A percentile compares a stretch with the other conserved stretches of the same genome.
phyloP scores from a whole-genome alignment of 345 rosid species.

The Psidium friedrichsthalianum region DNA sequence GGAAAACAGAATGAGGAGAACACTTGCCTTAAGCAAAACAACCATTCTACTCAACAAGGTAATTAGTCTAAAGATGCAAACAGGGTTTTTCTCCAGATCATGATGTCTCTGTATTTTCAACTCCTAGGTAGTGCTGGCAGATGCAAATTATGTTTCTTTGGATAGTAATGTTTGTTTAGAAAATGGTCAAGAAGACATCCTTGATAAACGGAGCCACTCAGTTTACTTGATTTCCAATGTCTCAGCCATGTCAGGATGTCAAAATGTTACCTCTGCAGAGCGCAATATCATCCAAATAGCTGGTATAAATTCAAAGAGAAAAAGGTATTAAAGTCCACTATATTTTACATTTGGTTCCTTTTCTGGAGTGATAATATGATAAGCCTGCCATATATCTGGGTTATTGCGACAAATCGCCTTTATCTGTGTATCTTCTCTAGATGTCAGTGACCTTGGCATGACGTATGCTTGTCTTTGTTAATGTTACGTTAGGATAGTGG shows the following conservation, averaged over 20 bases:
- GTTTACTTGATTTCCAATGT: neutral
- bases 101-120: neutral
- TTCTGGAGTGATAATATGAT: neutral
- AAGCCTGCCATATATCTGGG: neutral
- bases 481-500: constrained; percentile 56
- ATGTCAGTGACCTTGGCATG: constrained; percentile 3
- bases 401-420: neutral
- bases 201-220: constrained; percentile 3
- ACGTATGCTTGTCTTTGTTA: constrained; percentile 5
- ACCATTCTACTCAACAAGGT: neutral
- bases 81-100: neutral
- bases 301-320: constrained; percentile 22
- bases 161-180: constrained; percentile 20
- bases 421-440: neutral
- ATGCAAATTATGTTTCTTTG: constrained; percentile 4
- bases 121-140: neutral
- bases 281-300: constrained; percentile 16
- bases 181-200: constrained; percentile 10
- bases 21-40: neutral
- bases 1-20: neutral
- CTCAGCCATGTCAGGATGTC: constrained; percentile 9
- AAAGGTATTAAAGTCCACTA: constrained; percentile 25
- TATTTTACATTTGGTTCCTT: constrained; percentile 1
- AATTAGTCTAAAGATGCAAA: neutral
- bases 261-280: constrained; percentile 15